phyloP scores from a whole-genome alignment of 179 eudicot genomes.

The Nepenthes alata region DNA sequence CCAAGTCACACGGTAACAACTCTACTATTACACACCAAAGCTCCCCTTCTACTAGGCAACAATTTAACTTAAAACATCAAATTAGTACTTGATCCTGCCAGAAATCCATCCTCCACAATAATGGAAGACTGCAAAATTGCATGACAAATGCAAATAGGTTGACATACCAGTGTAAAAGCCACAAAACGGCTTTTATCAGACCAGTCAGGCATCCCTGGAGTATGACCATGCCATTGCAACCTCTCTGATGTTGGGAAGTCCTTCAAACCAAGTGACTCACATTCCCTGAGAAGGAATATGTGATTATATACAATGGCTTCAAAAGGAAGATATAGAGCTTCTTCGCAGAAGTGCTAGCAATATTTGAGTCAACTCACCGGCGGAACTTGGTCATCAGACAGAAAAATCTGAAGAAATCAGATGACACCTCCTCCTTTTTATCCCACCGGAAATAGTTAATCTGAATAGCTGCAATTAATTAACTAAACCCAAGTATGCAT shows the following conservation, averaged over 20 bases:
- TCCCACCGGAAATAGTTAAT: conserved; percentile 92
- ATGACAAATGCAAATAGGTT: no score
- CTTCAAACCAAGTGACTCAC: conserved; percentile 74
- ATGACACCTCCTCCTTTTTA: conserved; percentile 61
- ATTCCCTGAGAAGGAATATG: conserved; percentile 37
- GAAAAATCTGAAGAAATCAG: conserved; percentile 84
- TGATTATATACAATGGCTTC: background rate
- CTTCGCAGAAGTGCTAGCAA: background rate
- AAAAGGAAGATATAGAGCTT: background rate
- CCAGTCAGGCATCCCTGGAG: conserved; percentile 69
- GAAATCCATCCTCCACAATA: no score
- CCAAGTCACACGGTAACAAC: no score
- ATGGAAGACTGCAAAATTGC: no score
- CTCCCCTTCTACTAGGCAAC: no score
- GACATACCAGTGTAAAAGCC: no score
- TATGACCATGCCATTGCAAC: conserved; percentile 91
- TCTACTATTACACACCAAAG: no score
- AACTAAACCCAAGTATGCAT: conserved; percentile 1
- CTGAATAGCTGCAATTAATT: conserved; percentile 36
- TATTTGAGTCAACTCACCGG: conserved; percentile 28
- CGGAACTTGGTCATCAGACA: conserved; percentile 68
- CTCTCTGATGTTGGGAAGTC: conserved; percentile 94
- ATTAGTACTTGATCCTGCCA: no score
- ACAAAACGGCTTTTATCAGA: background rate
- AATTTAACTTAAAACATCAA: no score